Conservation (phyloP, 129 eudicot genomes). For the Lonicera japonica region DNA sequence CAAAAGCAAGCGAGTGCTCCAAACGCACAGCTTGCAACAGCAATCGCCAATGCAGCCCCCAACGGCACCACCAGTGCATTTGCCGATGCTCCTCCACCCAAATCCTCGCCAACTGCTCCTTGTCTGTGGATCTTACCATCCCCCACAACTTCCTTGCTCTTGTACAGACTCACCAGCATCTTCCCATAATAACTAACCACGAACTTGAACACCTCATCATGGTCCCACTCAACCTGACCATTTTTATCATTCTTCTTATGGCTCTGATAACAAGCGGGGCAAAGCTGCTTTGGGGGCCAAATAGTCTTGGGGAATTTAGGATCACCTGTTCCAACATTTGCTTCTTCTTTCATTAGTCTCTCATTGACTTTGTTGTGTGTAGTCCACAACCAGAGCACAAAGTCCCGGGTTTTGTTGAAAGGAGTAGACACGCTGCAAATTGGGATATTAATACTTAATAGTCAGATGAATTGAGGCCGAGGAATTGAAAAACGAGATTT, state of each 20-base stretch:
- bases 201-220: constrained; percentile 63
- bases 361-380: constrained; percentile 79
- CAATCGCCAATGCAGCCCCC: constrained; percentile 83
- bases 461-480: background rate
- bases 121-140: constrained; percentile 13
- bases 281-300: constrained; percentile 83
- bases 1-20: constrained; percentile 91
- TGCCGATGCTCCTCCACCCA: constrained; percentile 37
- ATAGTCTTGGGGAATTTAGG: constrained; percentile 76
- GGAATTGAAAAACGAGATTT: background rate
- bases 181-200: constrained; percentile 65
- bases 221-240: constrained; percentile 41
- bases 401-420: constrained; percentile 61
- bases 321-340: constrained; percentile 49
- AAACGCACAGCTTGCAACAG: constrained; percentile 87
- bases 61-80: constrained; percentile 73
- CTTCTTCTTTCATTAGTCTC: constrained; percentile 70
- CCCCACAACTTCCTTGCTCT: constrained; percentile 31
- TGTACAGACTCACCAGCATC: constrained; percentile 38
- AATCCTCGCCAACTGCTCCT: constrained; percentile 38
- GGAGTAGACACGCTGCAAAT: constrained; percentile 57
- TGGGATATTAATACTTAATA: background rate
- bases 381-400: constrained; percentile 77
- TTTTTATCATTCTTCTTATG: constrained; percentile 10
- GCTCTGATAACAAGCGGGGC: constrained; percentile 61